These are phyloP conservation scores for Backusella australiensis DNA, from an alignment of 192 early-diverging fungal species.

Conservation along the genomic window DNA sequence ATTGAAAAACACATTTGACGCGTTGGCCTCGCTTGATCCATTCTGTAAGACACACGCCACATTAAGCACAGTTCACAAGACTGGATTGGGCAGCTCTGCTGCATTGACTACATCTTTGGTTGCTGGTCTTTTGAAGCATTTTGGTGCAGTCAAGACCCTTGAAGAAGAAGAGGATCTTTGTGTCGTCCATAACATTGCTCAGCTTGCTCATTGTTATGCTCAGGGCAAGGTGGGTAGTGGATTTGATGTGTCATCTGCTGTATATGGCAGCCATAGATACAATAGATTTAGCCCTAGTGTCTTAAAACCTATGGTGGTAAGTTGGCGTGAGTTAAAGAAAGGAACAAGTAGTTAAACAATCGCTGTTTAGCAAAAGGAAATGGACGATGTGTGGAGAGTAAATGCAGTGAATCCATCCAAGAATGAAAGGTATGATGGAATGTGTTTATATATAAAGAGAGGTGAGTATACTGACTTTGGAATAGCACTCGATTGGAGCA, in stretches of 20 bases:
- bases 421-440: constrained; percentile 18
- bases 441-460: background rate
- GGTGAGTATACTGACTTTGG: background rate
- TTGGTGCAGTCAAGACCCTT: constrained; percentile 46
- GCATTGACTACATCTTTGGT: constrained; percentile 93
- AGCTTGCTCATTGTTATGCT: constrained; percentile 93
- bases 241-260: constrained; percentile 93
- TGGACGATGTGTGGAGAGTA: background rate
- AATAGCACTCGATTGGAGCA: background rate
- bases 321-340: background rate
- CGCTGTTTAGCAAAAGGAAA: constrained; percentile 18
- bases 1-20: constrained; percentile 1
- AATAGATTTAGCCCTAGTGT: constrained; percentile 75
- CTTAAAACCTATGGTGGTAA: constrained; percentile 55
- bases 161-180: constrained; percentile 28
- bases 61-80: constrained; percentile 81
- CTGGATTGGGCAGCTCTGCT: constrained; percentile 96
- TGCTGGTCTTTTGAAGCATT: constrained; percentile 73
- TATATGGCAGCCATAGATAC: constrained; percentile 90
- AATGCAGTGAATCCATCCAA: constrained; percentile 6
- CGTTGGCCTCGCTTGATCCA: constrained; percentile 24
- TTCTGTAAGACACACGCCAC: constrained; percentile 66
- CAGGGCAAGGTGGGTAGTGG: constrained; percentile 98
- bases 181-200: constrained; percentile 85
- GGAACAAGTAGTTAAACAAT: background rate